Conservation (phyloP, 1,284 basidiomycete species). For the Serendipita sp. region DNA sequence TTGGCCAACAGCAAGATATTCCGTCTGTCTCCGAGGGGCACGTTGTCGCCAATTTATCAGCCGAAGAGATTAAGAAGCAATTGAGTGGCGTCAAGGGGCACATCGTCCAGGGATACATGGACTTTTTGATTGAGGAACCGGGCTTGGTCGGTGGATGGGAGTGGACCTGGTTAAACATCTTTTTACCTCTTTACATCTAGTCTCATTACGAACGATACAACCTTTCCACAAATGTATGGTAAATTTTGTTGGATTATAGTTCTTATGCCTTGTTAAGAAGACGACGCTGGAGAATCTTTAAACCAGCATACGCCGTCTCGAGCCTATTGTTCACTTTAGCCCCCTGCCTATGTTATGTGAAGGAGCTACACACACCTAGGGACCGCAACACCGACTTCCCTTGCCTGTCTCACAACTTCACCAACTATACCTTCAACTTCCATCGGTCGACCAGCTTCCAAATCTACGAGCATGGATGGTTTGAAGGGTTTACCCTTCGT, state of each 20-base stretch:
- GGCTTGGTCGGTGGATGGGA: neutral
- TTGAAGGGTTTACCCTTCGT: constrained; percentile 13
- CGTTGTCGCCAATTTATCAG: neutral
- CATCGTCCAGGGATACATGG: neutral
- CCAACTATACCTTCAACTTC: constrained; percentile 17
- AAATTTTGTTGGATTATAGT: neutral
- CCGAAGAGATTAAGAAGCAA: neutral
- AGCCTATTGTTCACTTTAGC: constrained; percentile 10
- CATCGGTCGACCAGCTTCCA: constrained; percentile 14
- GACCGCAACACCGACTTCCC: constrained; percentile 10
- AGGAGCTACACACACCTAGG: constrained; percentile 13
- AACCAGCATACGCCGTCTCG: constrained; percentile 13
- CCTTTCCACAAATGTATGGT: neutral
- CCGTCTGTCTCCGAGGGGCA: neutral
- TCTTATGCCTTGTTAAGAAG: neutral
- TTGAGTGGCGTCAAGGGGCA: neutral
- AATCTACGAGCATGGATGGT: constrained; percentile 16
- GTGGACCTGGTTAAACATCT: neutral
- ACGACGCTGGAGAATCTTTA: constrained; percentile 11
- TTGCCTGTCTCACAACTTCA: constrained; percentile 13
- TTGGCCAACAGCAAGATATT: neutral
- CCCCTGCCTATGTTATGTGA: neutral
- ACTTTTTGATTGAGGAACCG: neutral
- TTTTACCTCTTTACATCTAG: neutral
- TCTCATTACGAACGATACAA: neutral